These are phyloP conservation scores for Daldinia loculata DNA, from an alignment of 495 filamentous ascomycete genomes.

Conservation along the genomic window DNA sequence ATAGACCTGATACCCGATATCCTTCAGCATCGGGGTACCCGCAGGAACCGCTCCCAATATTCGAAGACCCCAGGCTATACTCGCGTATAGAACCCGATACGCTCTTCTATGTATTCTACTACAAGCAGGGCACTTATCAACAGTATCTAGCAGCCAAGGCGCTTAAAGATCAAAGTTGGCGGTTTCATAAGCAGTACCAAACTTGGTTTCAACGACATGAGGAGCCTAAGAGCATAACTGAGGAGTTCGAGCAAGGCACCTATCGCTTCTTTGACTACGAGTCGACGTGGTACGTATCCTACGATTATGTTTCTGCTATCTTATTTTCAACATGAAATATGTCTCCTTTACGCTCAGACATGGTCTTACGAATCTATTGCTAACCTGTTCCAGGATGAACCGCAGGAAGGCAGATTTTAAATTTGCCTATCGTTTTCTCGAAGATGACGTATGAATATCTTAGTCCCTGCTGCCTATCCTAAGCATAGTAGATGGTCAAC, in stretches of 20 bases:
- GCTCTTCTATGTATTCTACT: constrained; percentile 99
- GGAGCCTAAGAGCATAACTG: constrained; percentile 97
- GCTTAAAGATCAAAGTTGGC: constrained; percentile 95
- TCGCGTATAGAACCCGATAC: constrained; percentile 91
- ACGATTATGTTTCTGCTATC: not conserved
- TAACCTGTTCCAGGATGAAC: constrained; percentile 82
- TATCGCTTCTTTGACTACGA: constrained; percentile 99
- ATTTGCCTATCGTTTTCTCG: constrained; percentile 96
- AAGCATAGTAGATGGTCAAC: not conserved
- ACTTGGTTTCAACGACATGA: constrained; percentile 99
- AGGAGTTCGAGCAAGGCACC: constrained; percentile 97
- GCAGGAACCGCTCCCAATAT: constrained; percentile 86
- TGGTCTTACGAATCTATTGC: constrained; percentile 4
- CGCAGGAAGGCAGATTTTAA: constrained; percentile 97
- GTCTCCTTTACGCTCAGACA: constrained; percentile 6
- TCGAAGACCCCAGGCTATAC: constrained; percentile 90
- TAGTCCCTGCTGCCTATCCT: constrained; percentile 4
- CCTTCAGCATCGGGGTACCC: constrained; percentile 83
- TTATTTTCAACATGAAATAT: not conserved
- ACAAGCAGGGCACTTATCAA: constrained; percentile 93
- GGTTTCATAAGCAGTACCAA: constrained; percentile 99
- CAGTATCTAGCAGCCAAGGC: constrained; percentile 97
- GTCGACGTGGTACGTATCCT: constrained; percentile 86
- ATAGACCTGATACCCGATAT: constrained; percentile 76
- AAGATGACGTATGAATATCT: constrained; percentile 77